phyloP scores from a whole-genome alignment of 768 basidiomycete genomes.

The Pulveroboletus frians region DNA sequence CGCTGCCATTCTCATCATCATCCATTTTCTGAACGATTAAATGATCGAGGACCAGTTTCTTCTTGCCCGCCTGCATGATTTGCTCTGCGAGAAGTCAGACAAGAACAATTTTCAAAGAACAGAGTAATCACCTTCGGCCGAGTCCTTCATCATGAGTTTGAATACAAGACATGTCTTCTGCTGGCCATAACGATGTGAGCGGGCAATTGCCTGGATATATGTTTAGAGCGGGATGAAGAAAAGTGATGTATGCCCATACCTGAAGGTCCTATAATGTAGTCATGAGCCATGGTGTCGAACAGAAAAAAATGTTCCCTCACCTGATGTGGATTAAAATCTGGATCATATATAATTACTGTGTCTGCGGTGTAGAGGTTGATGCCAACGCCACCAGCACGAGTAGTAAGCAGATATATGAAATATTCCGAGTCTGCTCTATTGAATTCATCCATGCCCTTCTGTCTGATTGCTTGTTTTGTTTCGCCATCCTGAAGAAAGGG shows the following conservation, averaged over 20 bases:
- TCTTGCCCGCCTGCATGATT: conserved; percentile 90
- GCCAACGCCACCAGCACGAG: conserved; percentile 90
- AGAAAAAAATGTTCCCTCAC: conserved; percentile 34
- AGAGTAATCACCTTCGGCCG: conserved; percentile 67
- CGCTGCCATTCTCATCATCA: conserved; percentile 66
- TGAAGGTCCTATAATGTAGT: conserved; percentile 63
- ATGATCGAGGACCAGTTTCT: conserved; percentile 91
- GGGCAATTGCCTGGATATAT: conserved; percentile 74
- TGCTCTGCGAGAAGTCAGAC: conserved; percentile 52
- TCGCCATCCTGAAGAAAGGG: conserved; percentile 66
- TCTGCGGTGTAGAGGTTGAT: conserved; percentile 92
- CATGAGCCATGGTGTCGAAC: conserved; percentile 9
- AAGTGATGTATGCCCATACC: conserved; percentile 41
- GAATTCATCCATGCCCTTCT: conserved; percentile 93
- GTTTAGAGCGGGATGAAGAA: conserved; percentile 5
- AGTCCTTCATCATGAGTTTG: conserved; percentile 93
- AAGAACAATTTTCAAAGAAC: neutral
- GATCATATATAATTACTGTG: conserved; percentile 90
- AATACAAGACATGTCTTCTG: conserved; percentile 92
- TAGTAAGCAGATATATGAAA: conserved; percentile 88
- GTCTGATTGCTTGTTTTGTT: conserved; percentile 78
- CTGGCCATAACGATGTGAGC: conserved; percentile 93
- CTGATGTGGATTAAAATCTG: conserved; percentile 98
- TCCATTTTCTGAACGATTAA: conserved; percentile 96
- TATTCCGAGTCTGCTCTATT: conserved; percentile 82